A percentile compares a stretch with the other conserved stretches of the same genome.
phyloP scores from a whole-genome alignment of 2,329 filamentous ascomycete genomes.

The Davidsoniella eucalypti region DNA sequence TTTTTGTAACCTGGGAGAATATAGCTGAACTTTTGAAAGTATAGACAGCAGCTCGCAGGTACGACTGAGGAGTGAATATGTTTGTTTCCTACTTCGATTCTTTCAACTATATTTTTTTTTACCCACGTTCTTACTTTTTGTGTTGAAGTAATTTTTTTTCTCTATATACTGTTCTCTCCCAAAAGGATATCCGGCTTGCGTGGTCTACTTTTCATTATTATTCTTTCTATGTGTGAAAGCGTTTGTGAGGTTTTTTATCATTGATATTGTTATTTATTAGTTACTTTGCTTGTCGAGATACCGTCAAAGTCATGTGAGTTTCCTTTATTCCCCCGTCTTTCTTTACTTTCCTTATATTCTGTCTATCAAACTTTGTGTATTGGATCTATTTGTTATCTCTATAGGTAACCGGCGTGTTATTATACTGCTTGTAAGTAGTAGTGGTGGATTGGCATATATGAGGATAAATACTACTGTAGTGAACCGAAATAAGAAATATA shows the following conservation, averaged over 20 bases:
- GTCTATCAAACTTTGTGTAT: neutral
- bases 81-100: no score
- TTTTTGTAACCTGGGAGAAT: no score
- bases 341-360: neutral
- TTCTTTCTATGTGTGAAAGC: neutral
- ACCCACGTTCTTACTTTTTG: neutral
- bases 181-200: no score
- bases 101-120: no score
- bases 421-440: neutral
- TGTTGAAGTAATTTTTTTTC: conserved; percentile 1
- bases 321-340: neutral
- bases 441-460: neutral
- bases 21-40: no score
- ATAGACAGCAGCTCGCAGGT: no score
- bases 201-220: neutral
- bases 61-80: no score
- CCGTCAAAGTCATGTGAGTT: neutral
- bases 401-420: no score
- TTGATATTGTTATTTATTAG: neutral
- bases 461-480: neutral
- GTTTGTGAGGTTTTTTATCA: neutral
- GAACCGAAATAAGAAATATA: no score
- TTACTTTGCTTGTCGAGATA: no score
- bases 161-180: neutral
- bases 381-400: neutral